These are phyloP conservation scores for Gnetum montanum DNA, from an alignment of 75 land plant species.

Conservation along the genomic window DNA sequence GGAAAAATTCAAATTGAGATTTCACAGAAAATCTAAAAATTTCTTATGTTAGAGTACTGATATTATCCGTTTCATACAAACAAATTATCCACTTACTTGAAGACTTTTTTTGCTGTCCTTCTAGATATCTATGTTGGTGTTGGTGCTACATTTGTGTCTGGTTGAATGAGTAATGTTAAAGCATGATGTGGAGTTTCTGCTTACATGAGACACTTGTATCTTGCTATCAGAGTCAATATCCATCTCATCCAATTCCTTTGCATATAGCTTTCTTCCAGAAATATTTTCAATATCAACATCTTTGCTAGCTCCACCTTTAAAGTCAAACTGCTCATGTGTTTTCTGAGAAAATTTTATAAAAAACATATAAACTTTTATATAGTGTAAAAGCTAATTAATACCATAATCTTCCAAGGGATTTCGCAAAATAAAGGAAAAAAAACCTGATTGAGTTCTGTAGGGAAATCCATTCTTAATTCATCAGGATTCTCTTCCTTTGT, in stretches of 20 bases:
- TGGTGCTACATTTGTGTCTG: slow-evolving; percentile 11
- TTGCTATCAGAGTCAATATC: slow-evolving; percentile 17
- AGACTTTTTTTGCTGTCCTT: slow-evolving; percentile 54
- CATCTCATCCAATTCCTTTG: slow-evolving; percentile 8
- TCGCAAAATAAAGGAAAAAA: too few species aligned
- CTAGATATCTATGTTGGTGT: slow-evolving; percentile 57
- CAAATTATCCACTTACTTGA: too few species aligned
- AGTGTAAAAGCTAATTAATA: not conserved
- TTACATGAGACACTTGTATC: slow-evolving; percentile 15
- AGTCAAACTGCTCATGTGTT: slow-evolving; percentile 54
- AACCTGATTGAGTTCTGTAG: slow-evolving; percentile 61
- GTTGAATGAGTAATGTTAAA: not conserved
- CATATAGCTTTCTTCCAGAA: slow-evolving; percentile 2
- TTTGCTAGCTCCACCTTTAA: slow-evolving; percentile 81
- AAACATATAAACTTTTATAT: not conserved
- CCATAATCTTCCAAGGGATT: not conserved
- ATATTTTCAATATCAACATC: slow-evolving; percentile 8
- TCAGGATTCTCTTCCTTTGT: slow-evolving; percentile 90
- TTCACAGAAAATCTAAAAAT: too few species aligned
- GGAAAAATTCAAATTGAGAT: too few species aligned
- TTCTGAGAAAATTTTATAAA: slow-evolving; percentile 17
- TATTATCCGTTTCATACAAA: too few species aligned
- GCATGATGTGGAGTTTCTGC: not conserved
- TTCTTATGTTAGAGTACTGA: too few species aligned
- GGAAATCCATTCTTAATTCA: slow-evolving; percentile 65